A percentile compares a stretch with the other conserved stretches of the same genome.
phyloP scores from a whole-genome alignment of 805 yeast genomes.

The Yamadazyma nakazawae region DNA sequence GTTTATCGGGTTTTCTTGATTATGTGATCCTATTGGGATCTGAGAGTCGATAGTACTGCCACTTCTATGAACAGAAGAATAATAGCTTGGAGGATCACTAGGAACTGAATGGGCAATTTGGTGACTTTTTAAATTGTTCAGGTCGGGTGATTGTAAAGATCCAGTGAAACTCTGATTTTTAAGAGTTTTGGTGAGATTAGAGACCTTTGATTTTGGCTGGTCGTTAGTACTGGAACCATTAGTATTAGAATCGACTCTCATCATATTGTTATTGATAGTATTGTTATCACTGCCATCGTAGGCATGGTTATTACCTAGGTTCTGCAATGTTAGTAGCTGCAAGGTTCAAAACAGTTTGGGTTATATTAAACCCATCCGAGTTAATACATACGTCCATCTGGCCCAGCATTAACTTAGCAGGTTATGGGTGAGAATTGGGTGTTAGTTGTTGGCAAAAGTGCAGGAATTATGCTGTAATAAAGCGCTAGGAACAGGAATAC shows the following conservation, averaged over 20 bases:
- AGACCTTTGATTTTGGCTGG: conserved; percentile 12
- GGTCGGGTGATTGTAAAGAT: background rate
- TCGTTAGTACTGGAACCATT: background rate
- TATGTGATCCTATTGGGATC: background rate
- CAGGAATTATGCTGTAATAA: background rate
- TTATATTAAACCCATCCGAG: background rate
- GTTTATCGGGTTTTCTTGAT: background rate
- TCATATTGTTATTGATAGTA: background rate
- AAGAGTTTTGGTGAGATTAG: conserved; percentile 34
- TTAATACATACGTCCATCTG: conserved; percentile 3
- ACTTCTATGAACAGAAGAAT: background rate
- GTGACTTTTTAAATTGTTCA: background rate
- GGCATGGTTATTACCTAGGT: conserved; percentile 1
- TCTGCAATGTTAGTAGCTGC: conserved; percentile 5
- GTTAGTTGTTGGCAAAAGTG: background rate
- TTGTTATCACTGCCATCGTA: background rate
- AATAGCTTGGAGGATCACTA: conserved; percentile 14
- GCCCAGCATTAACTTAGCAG: conserved; percentile 2
- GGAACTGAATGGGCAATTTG: conserved; percentile 11
- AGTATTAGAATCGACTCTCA: conserved; percentile 8
- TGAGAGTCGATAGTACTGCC: background rate
- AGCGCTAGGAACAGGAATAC: background rate
- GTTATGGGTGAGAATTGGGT: background rate
- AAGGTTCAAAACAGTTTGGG: background rate
- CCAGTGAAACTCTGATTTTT: conserved; percentile 6